Evolutionary conservation across 202 grass and related monocot genomes (phyloP).

Genomic region (Zizania palustris): DNA sequence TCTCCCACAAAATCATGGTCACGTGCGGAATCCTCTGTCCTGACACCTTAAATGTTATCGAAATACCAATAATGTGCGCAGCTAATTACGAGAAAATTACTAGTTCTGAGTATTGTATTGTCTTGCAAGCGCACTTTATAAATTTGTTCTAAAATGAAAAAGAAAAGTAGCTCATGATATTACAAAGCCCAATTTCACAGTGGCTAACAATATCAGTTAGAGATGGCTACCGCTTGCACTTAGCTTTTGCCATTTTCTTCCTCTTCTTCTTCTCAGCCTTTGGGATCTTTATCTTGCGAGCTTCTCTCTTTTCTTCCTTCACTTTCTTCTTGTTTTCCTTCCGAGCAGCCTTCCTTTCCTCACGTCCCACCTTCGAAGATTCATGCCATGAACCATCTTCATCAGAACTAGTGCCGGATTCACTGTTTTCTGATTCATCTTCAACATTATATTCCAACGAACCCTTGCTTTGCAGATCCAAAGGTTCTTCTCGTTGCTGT

Average conservation of each 20-base stretch:
- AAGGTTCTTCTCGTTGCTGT: constrained; percentile 26
- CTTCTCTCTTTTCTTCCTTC: constrained; percentile 87
- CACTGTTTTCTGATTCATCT: constrained; percentile 40
- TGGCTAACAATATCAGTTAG: too few species aligned
- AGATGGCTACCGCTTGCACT: constrained; percentile 65
- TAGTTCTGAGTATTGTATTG: too few species aligned
- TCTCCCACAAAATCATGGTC: too few species aligned
- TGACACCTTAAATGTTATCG: too few species aligned
- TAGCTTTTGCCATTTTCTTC: constrained; percentile 92
- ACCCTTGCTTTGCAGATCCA: constrained; percentile 36
- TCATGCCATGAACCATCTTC: constrained; percentile 50
- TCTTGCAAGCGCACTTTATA: too few species aligned
- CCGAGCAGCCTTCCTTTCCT: constrained; percentile 71
- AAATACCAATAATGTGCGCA: too few species aligned
- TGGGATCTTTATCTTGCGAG: constrained; percentile 66
- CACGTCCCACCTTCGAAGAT: constrained; percentile 57
- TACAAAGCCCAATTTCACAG: too few species aligned
- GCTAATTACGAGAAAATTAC: too few species aligned
- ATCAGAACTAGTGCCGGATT: constrained; percentile 52
- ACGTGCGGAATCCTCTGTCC: too few species aligned
- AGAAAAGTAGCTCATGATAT: too few species aligned
- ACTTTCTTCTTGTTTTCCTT: constrained; percentile 96
- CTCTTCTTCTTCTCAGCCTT: constrained; percentile 90
- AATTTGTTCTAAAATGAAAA: too few species aligned
- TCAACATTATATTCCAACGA: constrained; percentile 32